phyloP scores from a whole-genome alignment of 2,329 filamentous ascomycete genomes.

The Erysiphe pulchra region DNA sequence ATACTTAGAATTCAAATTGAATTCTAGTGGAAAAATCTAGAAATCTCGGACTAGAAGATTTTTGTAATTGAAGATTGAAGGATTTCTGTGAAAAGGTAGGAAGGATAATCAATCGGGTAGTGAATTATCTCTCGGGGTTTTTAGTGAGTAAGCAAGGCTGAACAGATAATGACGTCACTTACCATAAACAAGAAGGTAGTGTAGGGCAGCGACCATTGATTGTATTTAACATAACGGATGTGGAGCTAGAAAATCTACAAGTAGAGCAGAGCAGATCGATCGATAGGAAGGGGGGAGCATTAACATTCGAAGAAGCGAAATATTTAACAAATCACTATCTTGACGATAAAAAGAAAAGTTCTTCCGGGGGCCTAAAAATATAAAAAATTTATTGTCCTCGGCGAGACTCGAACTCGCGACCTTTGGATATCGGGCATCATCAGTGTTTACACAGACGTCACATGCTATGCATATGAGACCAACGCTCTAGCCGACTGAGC shows the following conservation, averaged over 20 bases:
- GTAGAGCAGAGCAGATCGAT: too few species aligned
- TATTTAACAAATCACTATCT: too few species aligned
- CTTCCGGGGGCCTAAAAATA: too few species aligned
- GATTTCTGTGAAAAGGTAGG: too few species aligned
- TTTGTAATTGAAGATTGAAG: too few species aligned
- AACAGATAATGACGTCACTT: not conserved
- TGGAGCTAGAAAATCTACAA: too few species aligned
- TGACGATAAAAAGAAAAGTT: too few species aligned
- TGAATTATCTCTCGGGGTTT: not conserved
- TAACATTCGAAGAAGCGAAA: too few species aligned
- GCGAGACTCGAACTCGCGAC: not conserved
- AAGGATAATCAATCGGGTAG: too few species aligned
- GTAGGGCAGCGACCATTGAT: not conserved
- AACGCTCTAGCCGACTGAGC: constrained; percentile 20
- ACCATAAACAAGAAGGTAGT: not conserved
- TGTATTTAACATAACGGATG: too few species aligned
- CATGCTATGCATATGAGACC: constrained; percentile 13
- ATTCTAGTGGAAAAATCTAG: not conserved
- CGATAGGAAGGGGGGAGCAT: too few species aligned
- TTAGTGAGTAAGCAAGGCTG: not conserved
- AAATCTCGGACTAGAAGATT: not conserved
- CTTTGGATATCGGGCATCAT: not conserved
- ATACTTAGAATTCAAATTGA: not conserved
- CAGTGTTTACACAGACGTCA: not conserved
- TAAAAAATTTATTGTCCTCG: not conserved